Conservation (phyloP, 208 protist species). For the Wallacemonas rigidus region DNA sequence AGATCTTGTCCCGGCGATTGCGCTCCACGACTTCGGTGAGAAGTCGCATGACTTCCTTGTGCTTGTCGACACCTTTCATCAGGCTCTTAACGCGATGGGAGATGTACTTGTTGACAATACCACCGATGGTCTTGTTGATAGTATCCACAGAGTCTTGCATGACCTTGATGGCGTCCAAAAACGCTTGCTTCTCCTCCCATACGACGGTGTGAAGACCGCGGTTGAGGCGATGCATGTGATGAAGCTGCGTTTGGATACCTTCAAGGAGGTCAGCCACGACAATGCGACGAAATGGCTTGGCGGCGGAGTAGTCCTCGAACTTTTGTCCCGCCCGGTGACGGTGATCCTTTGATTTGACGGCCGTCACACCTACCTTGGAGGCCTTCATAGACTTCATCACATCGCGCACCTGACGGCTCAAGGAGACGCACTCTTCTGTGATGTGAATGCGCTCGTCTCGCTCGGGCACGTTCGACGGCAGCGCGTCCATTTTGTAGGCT, state of each 20-base stretch:
- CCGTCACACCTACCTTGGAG: conserved; percentile 51
- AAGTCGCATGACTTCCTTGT: conserved; percentile 70
- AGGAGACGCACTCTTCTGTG: conserved; percentile 78
- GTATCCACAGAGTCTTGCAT: conserved; percentile 56
- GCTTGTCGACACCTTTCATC: conserved; percentile 67
- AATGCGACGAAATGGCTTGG: conserved; percentile 85
- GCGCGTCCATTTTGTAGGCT: conserved; percentile 62
- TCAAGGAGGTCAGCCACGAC: conserved; percentile 64
- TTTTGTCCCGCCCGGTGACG: conserved; percentile 74
- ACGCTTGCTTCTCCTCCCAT: conserved; percentile 76
- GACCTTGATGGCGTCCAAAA: conserved; percentile 50
- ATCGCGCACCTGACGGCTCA: conserved; percentile 80
- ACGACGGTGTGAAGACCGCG: conserved; percentile 68
- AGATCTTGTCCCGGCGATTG: conserved; percentile 78
- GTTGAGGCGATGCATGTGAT: conserved; percentile 69
- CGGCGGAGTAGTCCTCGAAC: conserved; percentile 85
- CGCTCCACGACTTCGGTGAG: conserved; percentile 72
- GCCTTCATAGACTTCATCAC: conserved; percentile 87
- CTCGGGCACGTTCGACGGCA: conserved; percentile 78
- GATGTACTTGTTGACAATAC: conserved; percentile 73
- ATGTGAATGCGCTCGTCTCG: conserved; percentile 63
- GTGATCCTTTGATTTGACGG: conserved; percentile 82
- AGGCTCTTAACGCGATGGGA: conserved; percentile 67
- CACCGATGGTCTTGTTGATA: conserved; percentile 52
- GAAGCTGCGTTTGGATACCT: conserved; percentile 52